phyloP scores from a whole-genome alignment of 2,329 filamentous ascomycete species.

The Colletotrichum sp. region DNA sequence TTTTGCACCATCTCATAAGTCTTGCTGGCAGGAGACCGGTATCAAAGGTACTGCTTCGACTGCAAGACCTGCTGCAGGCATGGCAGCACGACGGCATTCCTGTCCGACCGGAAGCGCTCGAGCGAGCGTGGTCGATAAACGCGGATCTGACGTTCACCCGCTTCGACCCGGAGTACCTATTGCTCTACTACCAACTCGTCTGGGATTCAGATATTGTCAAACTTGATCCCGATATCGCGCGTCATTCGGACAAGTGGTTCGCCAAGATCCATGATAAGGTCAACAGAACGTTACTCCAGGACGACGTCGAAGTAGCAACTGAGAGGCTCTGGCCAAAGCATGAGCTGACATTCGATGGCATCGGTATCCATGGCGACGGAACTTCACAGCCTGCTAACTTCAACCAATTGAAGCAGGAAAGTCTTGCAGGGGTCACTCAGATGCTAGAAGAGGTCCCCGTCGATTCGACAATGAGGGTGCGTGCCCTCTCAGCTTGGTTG shows the following conservation, averaged over 20 bases:
- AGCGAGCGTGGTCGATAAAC: slow-evolving; percentile 24
- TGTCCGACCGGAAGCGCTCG: neutral
- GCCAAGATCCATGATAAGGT: neutral
- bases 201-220: slow-evolving; percentile 20
- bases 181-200: slow-evolving; percentile 21
- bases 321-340: neutral
- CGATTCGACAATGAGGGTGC: neutral
- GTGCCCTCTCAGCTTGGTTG: slow-evolving; percentile 2
- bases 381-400: neutral
- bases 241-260: neutral
- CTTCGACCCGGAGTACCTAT: slow-evolving; percentile 12
- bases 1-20: slow-evolving; percentile 14
- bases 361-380: neutral
- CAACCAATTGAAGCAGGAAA: neutral
- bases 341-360: neutral
- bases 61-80: neutral
- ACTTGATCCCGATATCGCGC: neutral
- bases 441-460: neutral
- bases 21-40: neutral
- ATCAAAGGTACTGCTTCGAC: neutral
- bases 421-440: neutral
- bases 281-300: neutral
- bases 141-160: slow-evolving; percentile 20
- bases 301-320: neutral
- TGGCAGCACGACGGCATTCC: neutral